Evolutionary conservation across 2,329 filamentous ascomycete genomes (phyloP).

Genomic region (Epichloe hybrida): DNA sequence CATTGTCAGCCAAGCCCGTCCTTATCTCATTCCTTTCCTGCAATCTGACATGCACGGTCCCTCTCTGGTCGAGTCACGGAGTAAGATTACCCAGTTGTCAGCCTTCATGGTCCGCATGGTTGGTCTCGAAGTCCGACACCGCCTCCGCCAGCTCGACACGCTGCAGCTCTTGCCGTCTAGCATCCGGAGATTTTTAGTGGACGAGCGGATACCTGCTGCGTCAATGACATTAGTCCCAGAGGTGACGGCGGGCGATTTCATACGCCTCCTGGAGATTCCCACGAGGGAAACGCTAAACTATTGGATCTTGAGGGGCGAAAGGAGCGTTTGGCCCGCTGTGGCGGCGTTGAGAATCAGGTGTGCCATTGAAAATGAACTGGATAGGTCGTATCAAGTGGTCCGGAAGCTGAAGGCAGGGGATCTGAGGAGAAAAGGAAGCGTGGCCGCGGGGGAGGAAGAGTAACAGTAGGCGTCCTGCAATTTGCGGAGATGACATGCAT

Average conservation of each 20-base stretch:
- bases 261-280: conserved; percentile 69
- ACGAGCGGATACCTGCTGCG: conserved; percentile 68
- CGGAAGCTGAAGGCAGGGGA: conserved; percentile 45
- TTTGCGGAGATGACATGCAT: neutral
- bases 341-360: conserved; percentile 70
- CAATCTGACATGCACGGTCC: conserved; percentile 70
- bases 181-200: conserved; percentile 64
- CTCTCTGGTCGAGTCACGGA: conserved; percentile 44
- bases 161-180: conserved; percentile 56
- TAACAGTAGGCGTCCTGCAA: neutral
- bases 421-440: conserved; percentile 31
- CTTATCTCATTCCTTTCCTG: conserved; percentile 78
- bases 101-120: conserved; percentile 53
- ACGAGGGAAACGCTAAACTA: conserved; percentile 63
- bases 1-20: conserved; percentile 82
- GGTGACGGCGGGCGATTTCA: conserved; percentile 58
- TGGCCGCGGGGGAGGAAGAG: conserved; percentile 16
- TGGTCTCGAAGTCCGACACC: conserved; percentile 65
- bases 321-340: conserved; percentile 83
- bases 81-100: conserved; percentile 42
- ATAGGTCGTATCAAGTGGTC: conserved; percentile 71
- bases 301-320: conserved; percentile 76
- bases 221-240: conserved; percentile 74
- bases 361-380: conserved; percentile 76
- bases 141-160: conserved; percentile 67